A percentile compares a stretch with the other conserved stretches of the same genome.
Evolutionary conservation across 2,329 filamentous ascomycete genomes (phyloP).

Genomic region (Clarireedia monteithiana): DNA sequence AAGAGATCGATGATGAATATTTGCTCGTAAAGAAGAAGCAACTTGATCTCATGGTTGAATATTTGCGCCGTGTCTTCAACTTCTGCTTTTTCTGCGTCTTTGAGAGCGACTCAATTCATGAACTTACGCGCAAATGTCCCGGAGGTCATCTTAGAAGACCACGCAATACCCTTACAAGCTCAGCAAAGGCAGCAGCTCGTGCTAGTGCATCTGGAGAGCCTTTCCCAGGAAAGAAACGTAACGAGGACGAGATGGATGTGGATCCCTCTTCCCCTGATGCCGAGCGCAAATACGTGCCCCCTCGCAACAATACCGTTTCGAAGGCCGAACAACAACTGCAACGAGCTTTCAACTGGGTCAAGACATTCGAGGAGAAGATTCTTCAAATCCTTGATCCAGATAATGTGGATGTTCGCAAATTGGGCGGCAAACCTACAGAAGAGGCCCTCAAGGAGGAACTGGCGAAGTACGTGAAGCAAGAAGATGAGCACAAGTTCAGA

Average conservation of each 20-base stretch:
- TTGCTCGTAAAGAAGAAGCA: slow-evolving; percentile 92
- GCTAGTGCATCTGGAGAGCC: slow-evolving; percentile 77
- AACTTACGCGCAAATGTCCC: slow-evolving; percentile 90
- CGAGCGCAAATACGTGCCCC: slow-evolving; percentile 58
- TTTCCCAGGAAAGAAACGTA: slow-evolving; percentile 77
- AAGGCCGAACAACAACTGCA: slow-evolving; percentile 90
- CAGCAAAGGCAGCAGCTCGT: slow-evolving; percentile 76
- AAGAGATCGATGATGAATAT: slow-evolving; percentile 86
- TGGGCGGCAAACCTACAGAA: slow-evolving; percentile 80
- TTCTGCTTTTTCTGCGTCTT: slow-evolving; percentile 99
- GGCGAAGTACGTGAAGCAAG: slow-evolving; percentile 83
- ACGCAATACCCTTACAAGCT: slow-evolving; percentile 71
- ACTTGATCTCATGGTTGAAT: slow-evolving; percentile 91
- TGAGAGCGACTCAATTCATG: slow-evolving; percentile 94
- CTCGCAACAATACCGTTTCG: slow-evolving; percentile 47
- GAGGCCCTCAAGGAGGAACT: slow-evolving; percentile 85
- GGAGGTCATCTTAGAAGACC: slow-evolving; percentile 94
- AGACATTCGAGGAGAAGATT: slow-evolving; percentile 96
- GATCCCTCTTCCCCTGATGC: slow-evolving; percentile 57
- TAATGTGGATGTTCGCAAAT: slow-evolving; percentile 76
- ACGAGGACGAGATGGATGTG: slow-evolving; percentile 44
- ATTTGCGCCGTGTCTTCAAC: slow-evolving; percentile 91
- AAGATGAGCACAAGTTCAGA: slow-evolving; percentile 93
- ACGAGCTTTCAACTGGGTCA: slow-evolving; percentile 97
- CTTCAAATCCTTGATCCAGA: slow-evolving; percentile 88